phyloP scores from a whole-genome alignment of 306 rosid species.

The Quercus gilva region DNA sequence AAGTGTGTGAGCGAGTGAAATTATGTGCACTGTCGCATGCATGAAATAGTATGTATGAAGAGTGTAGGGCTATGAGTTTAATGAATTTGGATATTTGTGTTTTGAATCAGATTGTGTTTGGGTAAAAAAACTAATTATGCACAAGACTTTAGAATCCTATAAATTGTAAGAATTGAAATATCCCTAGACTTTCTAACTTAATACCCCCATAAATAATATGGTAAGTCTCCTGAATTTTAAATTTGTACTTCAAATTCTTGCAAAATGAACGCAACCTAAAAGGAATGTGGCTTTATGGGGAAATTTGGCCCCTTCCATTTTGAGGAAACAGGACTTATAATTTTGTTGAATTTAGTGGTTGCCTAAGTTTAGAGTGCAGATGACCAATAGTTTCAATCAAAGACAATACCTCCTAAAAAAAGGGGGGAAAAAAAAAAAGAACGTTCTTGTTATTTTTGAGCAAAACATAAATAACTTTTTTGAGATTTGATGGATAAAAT shows the following conservation, averaged over 20 bases:
- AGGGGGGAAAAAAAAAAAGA: not conserved
- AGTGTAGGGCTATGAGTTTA: not conserved
- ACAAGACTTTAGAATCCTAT: too few species aligned
- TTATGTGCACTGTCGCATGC: not conserved
- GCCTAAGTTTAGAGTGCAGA: too few species aligned
- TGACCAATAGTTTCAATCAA: not conserved
- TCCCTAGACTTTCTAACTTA: too few species aligned
- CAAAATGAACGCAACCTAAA: not conserved
- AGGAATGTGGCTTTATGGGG: not conserved
- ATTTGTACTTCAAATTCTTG: too few species aligned
- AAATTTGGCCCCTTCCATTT: not conserved
- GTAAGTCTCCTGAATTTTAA: too few species aligned
- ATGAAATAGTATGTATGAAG: not conserved
- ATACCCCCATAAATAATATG: too few species aligned
- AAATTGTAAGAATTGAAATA: too few species aligned
- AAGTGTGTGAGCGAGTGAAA: not conserved
- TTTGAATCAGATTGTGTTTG: not conserved
- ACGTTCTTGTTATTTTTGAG: not conserved
- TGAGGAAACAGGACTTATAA: not conserved
- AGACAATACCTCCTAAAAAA: not conserved
- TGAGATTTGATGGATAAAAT: not conserved
- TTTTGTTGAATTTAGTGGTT: not conserved
- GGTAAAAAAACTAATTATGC: too few species aligned
- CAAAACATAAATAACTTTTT: not conserved
- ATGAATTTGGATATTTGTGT: not conserved